A percentile compares a stretch with the other conserved stretches of the same genome.
phyloP scores from a whole-genome alignment of 345 rosid genomes.

The Pugionium dolabratum region DNA sequence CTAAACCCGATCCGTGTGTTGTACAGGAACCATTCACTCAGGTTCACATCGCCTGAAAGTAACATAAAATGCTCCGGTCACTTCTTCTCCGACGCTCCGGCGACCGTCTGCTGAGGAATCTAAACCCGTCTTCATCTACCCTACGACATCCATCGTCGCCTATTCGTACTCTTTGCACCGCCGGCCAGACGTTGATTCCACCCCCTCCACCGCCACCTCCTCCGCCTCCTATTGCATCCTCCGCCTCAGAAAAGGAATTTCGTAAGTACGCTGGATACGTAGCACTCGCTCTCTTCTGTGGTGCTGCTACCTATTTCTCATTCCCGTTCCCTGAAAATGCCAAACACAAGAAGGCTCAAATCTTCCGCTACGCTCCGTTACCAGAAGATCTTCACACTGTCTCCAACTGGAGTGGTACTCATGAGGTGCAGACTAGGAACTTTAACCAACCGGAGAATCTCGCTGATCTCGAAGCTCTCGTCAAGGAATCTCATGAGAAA shows the following conservation, averaged over 20 bases:
- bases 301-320: conserved; percentile 86
- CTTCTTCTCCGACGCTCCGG: conserved; percentile 54
- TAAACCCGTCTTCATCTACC: conserved; percentile 28
- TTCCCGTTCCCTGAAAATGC: conserved; percentile 78
- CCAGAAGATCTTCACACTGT: conserved; percentile 95
- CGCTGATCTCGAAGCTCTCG: conserved; percentile 63
- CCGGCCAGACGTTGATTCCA: conserved; percentile 37
- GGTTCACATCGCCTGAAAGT: conserved; percentile 39
- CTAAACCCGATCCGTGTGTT: conserved; percentile 17
- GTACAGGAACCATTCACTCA: conserved; percentile 20
- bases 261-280: conserved; percentile 83
- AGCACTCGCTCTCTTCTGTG: conserved; percentile 75
- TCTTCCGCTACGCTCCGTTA: conserved; percentile 88
- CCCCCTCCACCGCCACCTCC: conserved; percentile 40
- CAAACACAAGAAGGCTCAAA: conserved; percentile 85
- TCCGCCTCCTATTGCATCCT: conserved; percentile 42
- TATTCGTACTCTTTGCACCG: conserved; percentile 44
- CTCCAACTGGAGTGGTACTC: conserved; percentile 97
- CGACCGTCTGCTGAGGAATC: conserved; percentile 32
- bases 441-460: conserved; percentile 84
- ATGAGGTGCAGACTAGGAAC: conserved; percentile 90
- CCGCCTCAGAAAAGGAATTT: conserved; percentile 64
- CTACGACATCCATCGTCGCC: conserved; percentile 31
- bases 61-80: conserved; percentile 53
- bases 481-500: conserved; percentile 62